Percentiles rank a stretch among this genome's conserved stretches.
Evolutionary conservation across 495 filamentous ascomycete species (phyloP).

Genomic region (Rhypophila decipiens): DNA sequence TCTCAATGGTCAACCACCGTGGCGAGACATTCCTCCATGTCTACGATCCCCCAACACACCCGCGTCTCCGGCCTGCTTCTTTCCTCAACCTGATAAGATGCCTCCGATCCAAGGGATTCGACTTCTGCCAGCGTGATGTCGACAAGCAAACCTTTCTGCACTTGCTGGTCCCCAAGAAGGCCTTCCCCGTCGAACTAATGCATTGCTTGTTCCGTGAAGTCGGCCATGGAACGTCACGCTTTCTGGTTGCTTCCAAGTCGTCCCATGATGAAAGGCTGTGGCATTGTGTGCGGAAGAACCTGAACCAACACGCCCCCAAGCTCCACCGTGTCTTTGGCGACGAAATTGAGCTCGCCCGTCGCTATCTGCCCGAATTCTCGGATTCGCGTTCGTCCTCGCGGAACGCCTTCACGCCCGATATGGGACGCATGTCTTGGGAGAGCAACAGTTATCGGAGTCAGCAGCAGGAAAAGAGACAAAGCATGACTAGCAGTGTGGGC

Average conservation of each 20-base stretch:
- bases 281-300: slow-evolving; percentile 25
- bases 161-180: slow-evolving; percentile 18
- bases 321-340: slow-evolving; percentile 30
- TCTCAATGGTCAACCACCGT: slow-evolving; percentile 24
- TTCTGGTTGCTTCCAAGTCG: slow-evolving; percentile 25
- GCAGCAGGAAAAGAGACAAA: slow-evolving; percentile 3
- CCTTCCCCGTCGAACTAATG: slow-evolving; percentile 24
- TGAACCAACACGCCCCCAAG: slow-evolving; percentile 18
- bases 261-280: slow-evolving; percentile 21
- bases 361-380: slow-evolving; percentile 27
- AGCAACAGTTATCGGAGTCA: slow-evolving; percentile 5
- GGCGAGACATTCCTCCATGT: slow-evolving; percentile 29
- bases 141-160: slow-evolving; percentile 27
- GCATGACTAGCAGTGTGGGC: not conserved
- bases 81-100: slow-evolving; percentile 26
- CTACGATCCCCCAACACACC: slow-evolving; percentile 21
- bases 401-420: slow-evolving; percentile 18
- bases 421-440: slow-evolving; percentile 13
- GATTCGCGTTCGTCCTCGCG: slow-evolving; percentile 21
- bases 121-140: slow-evolving; percentile 26
- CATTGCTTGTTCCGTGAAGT: slow-evolving; percentile 26
- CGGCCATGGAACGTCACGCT: slow-evolving; percentile 24
- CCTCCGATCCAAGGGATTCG: slow-evolving; percentile 23
- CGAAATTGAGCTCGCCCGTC: slow-evolving; percentile 26
- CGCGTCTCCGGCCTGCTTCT: slow-evolving; percentile 19